Evolutionary conservation across 2,329 filamentous ascomycete species (phyloP), one percentile per base, ranked within the genome.

Genomic region (Leptographium lundbergii): DNA sequence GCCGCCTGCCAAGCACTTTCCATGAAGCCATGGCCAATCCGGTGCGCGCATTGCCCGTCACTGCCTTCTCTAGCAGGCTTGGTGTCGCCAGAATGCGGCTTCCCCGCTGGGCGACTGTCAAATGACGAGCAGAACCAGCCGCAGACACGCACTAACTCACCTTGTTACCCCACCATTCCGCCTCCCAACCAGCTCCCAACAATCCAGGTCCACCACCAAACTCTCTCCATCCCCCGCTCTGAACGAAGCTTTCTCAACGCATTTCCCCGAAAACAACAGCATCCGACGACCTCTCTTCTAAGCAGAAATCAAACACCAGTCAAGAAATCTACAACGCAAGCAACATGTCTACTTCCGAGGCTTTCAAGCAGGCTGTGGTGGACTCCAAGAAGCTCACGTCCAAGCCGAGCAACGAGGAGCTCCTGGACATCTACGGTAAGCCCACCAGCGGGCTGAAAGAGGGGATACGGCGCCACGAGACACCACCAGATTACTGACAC

Each of bases 371-470:
- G 70, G 84, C 84, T 62, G 75, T 79, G 66, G 69, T 68, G 64
- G 84, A 88, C 73, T 83, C 80, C 73, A 82, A 82, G 74, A 85
- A 87, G 79, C 78, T 88, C 64, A 81, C 80, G 65, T 71, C 75
- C 64, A 86, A 85, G 79, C 85, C 85, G 57, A 70, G 65, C 68
- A 81, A 82, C 73, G 77, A 82, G 24, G 81, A 88, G 64, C 77
- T 88, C 54, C 81, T 90, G 66, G 73, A 83, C 67, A 74, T 83
- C 66, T 83, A 83, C 68, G 78, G 80, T 82, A 69, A 61, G 47
- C 4, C 47, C 6, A 25, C 47, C 47, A 25, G 5, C 17, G n/a
- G 14, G n/a, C 32, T 34, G 6, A 9, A 50, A 27, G 17, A 2
- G 24, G 29, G 25, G n/a, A 19, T 5, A 25, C 25, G 14, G 24